phyloP scores from a whole-genome alignment of 1,139 yeast genomes.

The Saccharomyces hybrid region DNA sequence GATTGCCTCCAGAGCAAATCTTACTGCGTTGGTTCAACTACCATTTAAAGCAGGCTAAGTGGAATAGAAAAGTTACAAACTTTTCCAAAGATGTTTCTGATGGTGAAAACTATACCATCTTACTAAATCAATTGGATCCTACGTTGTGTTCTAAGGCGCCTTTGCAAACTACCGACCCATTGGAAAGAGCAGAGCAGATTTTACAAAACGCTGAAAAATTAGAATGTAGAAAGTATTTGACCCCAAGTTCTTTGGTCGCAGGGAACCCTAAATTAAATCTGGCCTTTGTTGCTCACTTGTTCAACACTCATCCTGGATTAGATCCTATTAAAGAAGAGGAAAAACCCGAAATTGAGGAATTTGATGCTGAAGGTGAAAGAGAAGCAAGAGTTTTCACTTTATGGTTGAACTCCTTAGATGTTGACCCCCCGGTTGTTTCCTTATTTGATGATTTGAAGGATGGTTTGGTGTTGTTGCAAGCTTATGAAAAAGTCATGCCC shows the following conservation, averaged over 20 bases:
- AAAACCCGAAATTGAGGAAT: slow-evolving; percentile 80
- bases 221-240: slow-evolving; percentile 87
- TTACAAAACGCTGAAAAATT: slow-evolving; percentile 81
- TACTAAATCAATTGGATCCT: slow-evolving; percentile 84
- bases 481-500: slow-evolving; percentile 92
- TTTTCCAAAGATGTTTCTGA: slow-evolving; percentile 85
- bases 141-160: slow-evolving; percentile 76
- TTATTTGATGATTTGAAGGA: slow-evolving; percentile 93
- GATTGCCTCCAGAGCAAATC: slow-evolving; percentile 97
- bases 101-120: slow-evolving; percentile 89
- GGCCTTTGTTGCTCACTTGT: slow-evolving; percentile 94
- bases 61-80: slow-evolving; percentile 77
- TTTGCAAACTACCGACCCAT: slow-evolving; percentile 62
- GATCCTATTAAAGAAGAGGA: slow-evolving; percentile 93
- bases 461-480: slow-evolving; percentile 82
- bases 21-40: slow-evolving; percentile 95
- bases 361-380: slow-evolving; percentile 99
- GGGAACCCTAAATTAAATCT: slow-evolving; percentile 95
- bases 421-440: slow-evolving; percentile 87
- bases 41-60: slow-evolving; percentile 90
- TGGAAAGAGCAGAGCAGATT: slow-evolving; percentile 80
- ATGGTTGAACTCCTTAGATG: slow-evolving; percentile 95
- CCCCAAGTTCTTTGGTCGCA: slow-evolving; percentile 86
- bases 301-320: slow-evolving; percentile 93
- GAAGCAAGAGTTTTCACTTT: slow-evolving; percentile 97